Evolutionary conservation across 2,329 filamentous ascomycete genomes (phyloP).

Genomic region (Monosporascus sp.): DNA sequence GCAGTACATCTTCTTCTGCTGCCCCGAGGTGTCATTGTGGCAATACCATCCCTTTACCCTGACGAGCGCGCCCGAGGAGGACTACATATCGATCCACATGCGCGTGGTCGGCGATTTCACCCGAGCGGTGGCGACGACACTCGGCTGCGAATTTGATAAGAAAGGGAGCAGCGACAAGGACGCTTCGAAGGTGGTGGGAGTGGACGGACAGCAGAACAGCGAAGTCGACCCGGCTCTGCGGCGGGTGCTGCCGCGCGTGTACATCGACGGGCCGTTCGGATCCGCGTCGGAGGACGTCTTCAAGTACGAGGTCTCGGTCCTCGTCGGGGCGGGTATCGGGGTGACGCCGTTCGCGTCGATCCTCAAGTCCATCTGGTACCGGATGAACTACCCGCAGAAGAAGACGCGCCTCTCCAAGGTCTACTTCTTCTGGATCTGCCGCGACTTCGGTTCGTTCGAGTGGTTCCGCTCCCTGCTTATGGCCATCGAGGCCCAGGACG

Average conservation of each 20-base stretch:
- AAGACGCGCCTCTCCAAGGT: slow-evolving; percentile 78
- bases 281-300: slow-evolving; percentile 85
- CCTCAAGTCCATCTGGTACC: slow-evolving; percentile 88
- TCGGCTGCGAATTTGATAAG: slow-evolving; percentile 70
- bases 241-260: slow-evolving; percentile 71
- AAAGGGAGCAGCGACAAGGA: slow-evolving; percentile 37
- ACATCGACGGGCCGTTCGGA: slow-evolving; percentile 80
- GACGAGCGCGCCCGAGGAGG: slow-evolving; percentile 82
- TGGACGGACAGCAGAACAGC: slow-evolving; percentile 52
- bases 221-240: slow-evolving; percentile 66
- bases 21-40: slow-evolving; percentile 79
- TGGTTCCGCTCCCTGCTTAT: slow-evolving; percentile 82
- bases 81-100: slow-evolving; percentile 84
- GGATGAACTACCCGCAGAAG: slow-evolving; percentile 80
- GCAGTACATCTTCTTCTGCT: slow-evolving; percentile 87
- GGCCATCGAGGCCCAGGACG: slow-evolving; percentile 81
- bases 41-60: slow-evolving; percentile 86
- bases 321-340: slow-evolving; percentile 79
- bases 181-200: slow-evolving; percentile 63
- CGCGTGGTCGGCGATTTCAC: slow-evolving; percentile 82
- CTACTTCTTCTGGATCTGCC: slow-evolving; percentile 90
- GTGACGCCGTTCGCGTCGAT: slow-evolving; percentile 85
- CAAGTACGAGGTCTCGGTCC: slow-evolving; percentile 75
- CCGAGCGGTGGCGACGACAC: slow-evolving; percentile 58
- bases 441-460: slow-evolving; percentile 82